Evolutionary conservation across 1,284 basidiomycete genomes (phyloP), one percentile per base, ranked within the genome.

Genomic region (Meira nashicola): DNA sequence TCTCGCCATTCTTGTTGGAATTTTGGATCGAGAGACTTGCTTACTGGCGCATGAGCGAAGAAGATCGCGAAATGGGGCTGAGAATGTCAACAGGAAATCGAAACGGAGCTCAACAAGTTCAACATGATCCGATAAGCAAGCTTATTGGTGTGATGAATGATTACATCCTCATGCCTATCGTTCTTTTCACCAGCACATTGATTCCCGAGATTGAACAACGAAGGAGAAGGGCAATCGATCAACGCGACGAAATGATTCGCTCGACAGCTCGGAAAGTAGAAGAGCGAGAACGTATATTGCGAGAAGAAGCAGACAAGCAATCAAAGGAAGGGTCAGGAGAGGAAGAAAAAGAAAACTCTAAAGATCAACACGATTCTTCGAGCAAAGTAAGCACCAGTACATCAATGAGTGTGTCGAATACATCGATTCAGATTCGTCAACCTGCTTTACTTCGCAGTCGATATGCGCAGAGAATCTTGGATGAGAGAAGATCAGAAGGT

Each of bases 181-280:
- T 71, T 12, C 58, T 72, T 7, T 66, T 70, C 39, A 17, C 68
- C 2, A 55, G 60, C 11, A 72, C 66, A 3, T 60, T 71, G 60
- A 48, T 65, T 38, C 70, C 70, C 3, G 62, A 66, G 25, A 65
- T 72, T 3, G 70, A 72, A 43, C 60, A 64, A 48, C 54, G 62
- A 5, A 37, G 70, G 10, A 62, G 66, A 40, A 43, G 56, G 0
- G 70, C 70, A 1, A 66, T 72, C 39, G 68, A 70, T 37, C 64
- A 65, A 37, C 41, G 70, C 2, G 70, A 59, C 10, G 41, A 48
- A 25, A 3, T 59, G 14, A 39, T 61, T 21, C 54, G 59, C 10
- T 33, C 33, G 2, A 23, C 37, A 12, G 58, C 58, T 11, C 17
- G 51, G 19, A 58, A 59, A 43, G 52, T 57, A 12, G 54, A 59